Base-by-base conservation (phyloP, 2,329 filamentous ascomycete genomes). In the Diaporthe ilicicola region DNA sequence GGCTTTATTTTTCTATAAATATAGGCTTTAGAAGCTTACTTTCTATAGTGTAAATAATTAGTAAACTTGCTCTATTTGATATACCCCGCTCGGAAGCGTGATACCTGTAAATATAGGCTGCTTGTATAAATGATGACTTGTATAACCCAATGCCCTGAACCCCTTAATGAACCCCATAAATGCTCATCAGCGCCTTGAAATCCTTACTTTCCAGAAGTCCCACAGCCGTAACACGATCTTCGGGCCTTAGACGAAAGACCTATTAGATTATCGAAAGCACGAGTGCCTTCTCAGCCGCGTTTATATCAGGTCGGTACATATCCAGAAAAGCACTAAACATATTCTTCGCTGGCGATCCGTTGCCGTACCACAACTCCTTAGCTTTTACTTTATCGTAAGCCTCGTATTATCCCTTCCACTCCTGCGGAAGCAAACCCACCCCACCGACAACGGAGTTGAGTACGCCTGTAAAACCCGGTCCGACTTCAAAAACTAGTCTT, bases 291-390 rank as follows among this genome's bases (percentile, higher is more conserved):
- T 65, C 61, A 3, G 2, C 19, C 1, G 29, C 29, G 15, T n/a
- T 51, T 9, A 65, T 65, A n/a, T 65, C 44, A 51, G 61, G 61
- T n/a, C 44, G 44, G 51, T 65, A 44, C 46, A 51, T n/a, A 7
- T 51, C 61, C 61, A 65, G 22, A 7, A 65, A 39, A 12, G 32
- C 61, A 15, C 29, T 37, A 12, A 51, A 32, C n/a, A n/a, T n/a
- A n/a, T n/a, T n/a, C n/a, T n/a, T 12, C 32, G 4, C 4, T 34
- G 4, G 9, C 12, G 1, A 13, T 37, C 17, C n/a, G 50, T 65
- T 6, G 29, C 44, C n/a, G 13, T 65, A 51, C 44, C 61, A 65
- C 15, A 44, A 51, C 27, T 2, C 19, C 12, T 65, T 7, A 10
- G 24, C 42, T 7, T 7, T n/a, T 27, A 27, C 29, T 39, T 65